Evolutionary conservation across 306 rosid genomes (phyloP).

Genomic region (Inga leiocalycina): DNA sequence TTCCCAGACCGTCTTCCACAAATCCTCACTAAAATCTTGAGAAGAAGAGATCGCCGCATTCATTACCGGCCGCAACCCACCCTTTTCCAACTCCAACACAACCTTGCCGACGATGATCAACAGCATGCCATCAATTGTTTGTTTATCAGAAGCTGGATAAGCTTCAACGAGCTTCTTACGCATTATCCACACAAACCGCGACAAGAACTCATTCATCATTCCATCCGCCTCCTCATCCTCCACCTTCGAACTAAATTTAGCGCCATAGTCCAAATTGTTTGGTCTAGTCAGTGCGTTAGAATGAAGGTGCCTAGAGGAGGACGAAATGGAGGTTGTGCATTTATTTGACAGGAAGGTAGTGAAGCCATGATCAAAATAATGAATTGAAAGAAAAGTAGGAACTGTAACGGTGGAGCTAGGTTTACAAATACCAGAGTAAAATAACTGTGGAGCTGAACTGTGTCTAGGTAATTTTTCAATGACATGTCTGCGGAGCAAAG

Average conservation of each 20-base stretch:
- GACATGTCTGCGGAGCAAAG: constrained; percentile 39
- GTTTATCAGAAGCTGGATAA: constrained; percentile 55
- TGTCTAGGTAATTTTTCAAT: constrained; percentile 38
- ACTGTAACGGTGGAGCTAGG: constrained; percentile 13
- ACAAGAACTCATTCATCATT: constrained; percentile 66
- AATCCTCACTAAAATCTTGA: constrained; percentile 78
- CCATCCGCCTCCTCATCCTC: constrained; percentile 38
- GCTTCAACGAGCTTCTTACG: constrained; percentile 55
- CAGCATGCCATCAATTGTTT: constrained; percentile 68
- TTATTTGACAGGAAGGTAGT: constrained; percentile 20
- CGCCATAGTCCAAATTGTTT: constrained; percentile 30
- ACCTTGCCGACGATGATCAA: constrained; percentile 61
- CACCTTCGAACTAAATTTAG: constrained; percentile 17
- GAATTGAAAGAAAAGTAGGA: constrained; percentile 27
- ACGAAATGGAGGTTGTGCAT: constrained; percentile 5
- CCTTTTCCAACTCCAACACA: constrained; percentile 65
- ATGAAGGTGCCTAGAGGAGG: constrained; percentile 39
- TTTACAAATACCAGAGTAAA: not conserved
- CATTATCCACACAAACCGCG: constrained; percentile 81
- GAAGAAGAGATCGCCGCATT: constrained; percentile 25
- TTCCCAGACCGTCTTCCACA: constrained; percentile 93
- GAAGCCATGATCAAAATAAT: not conserved
- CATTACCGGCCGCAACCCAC: constrained; percentile 41
- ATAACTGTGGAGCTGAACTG: constrained; percentile 35
- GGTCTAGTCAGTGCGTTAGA: constrained; percentile 30